A percentile compares a stretch with the other conserved stretches of the same genome.
Evolutionary conservation across 805 yeast species (phyloP).

Genomic region (Yarrowia sp.): DNA sequence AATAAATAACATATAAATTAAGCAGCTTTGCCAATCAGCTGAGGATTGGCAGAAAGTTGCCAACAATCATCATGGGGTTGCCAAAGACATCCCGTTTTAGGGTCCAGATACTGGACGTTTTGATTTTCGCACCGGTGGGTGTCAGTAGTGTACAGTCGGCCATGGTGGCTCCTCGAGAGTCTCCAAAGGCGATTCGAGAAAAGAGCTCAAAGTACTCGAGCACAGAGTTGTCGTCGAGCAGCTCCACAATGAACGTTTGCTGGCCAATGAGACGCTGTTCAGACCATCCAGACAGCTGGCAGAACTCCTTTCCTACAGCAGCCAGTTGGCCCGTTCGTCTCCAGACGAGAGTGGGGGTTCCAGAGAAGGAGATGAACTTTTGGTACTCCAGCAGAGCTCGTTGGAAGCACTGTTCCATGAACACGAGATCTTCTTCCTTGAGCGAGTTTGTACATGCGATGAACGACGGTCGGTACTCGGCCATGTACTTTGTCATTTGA

Average conservation of each 20-base stretch:
- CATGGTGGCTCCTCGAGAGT: conserved; percentile 87
- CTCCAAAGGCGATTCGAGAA: conserved; percentile 86
- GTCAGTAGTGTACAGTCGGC: conserved; percentile 78
- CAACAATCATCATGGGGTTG: conserved; percentile 95
- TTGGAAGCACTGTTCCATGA: conserved; percentile 96
- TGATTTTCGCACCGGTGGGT: conserved; percentile 53
- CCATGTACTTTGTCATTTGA: conserved; percentile 85
- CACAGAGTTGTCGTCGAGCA: conserved; percentile 86
- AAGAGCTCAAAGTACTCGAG: conserved; percentile 87
- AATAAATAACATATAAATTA: conserved; percentile 10
- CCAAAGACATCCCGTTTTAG: conserved; percentile 94
- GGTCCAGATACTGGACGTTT: conserved; percentile 90
- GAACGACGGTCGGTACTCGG: conserved; percentile 89
- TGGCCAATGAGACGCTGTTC: conserved; percentile 64
- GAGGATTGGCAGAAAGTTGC: conserved; percentile 83
- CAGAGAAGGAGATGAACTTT: conserved; percentile 79
- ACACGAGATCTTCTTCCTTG: conserved; percentile 88
- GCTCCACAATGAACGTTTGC: conserved; percentile 57
- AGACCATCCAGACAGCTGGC: conserved; percentile 89
- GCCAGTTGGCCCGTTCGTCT: conserved; percentile 94
- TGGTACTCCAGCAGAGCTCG: conserved; percentile 89
- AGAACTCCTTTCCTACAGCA: conserved; percentile 92
- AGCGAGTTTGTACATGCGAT: conserved; percentile 89
- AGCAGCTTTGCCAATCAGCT: neutral
- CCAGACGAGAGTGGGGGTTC: conserved; percentile 96